Evolutionary conservation across 2,329 filamentous ascomycete genomes (phyloP).

Genomic region (Venturia asperata): DNA sequence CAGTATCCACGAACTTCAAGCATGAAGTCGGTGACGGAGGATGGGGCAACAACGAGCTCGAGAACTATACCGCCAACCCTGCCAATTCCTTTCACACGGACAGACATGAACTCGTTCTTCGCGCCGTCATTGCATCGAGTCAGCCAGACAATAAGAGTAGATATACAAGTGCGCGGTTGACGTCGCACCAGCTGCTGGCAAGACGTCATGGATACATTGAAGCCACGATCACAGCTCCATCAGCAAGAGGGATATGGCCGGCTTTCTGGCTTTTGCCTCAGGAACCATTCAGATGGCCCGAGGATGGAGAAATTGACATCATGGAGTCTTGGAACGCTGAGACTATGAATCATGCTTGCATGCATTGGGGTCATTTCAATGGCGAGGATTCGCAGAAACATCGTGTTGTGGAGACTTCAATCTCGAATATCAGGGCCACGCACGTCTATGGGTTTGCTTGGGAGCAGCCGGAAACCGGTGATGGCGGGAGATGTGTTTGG

Average conservation of each 20-base stretch:
- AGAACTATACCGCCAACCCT: conserved; percentile 48
- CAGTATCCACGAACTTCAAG: conserved; percentile 47
- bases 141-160: conserved; percentile 31
- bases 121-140: conserved; percentile 39
- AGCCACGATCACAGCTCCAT: conserved; percentile 46
- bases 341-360: conserved; percentile 47
- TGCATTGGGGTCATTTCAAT: conserved; percentile 53
- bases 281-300: conserved; percentile 53
- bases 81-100: conserved; percentile 50
- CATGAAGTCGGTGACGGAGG: conserved; percentile 52
- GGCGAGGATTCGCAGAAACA: conserved; percentile 52
- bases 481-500: conserved; percentile 47
- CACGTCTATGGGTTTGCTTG: conserved; percentile 52
- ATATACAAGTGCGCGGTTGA: conserved; percentile 51
- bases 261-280: conserved; percentile 55
- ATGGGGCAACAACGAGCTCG: conserved; percentile 56
- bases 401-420: conserved; percentile 45
- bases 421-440: conserved; percentile 43
- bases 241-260: conserved; percentile 53
- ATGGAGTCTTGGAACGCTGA: conserved; percentile 57
- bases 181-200: conserved; percentile 45
- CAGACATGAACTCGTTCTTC: conserved; percentile 46
- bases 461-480: conserved; percentile 42
- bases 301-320: conserved; percentile 54
- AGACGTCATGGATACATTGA: conserved; percentile 48